Conservation (phyloP, 1,284 basidiomycete species). For the Sphaerobolus stellatus region DNA sequence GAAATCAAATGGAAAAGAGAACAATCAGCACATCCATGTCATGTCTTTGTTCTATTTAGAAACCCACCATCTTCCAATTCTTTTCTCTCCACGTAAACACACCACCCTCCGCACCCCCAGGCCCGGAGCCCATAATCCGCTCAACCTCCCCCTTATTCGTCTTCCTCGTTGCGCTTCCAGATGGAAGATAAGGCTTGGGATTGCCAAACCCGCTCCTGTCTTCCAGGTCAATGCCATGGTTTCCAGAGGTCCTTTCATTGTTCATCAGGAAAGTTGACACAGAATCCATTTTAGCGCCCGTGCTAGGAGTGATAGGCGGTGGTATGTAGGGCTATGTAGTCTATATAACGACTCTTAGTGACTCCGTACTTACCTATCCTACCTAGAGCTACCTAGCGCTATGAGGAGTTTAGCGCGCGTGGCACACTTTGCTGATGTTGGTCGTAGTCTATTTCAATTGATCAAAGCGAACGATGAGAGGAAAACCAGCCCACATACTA, state of each 20-base stretch:
- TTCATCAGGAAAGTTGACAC: no score
- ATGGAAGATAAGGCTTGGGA: slow-evolving; percentile 66
- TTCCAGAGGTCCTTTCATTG: no score
- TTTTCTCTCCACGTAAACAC: slow-evolving; percentile 94
- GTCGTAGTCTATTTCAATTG: slow-evolving; percentile 73
- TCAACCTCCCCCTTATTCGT: slow-evolving; percentile 79
- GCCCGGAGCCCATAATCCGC: slow-evolving; percentile 72
- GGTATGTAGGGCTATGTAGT: no score
- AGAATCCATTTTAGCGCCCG: no score
- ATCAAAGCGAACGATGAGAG: neutral
- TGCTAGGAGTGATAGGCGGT: no score
- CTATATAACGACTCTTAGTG: no score
- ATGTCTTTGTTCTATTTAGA: neutral
- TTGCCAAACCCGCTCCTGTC: slow-evolving; percentile 95
- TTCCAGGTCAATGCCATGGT: no score
- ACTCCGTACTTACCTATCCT: no score
- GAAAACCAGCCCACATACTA: slow-evolving; percentile 47
- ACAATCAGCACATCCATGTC: neutral
- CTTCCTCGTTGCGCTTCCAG: slow-evolving; percentile 61
- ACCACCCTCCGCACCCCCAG: slow-evolving; percentile 70
- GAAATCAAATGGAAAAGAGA: slow-evolving; percentile 13
- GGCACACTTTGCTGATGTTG: slow-evolving; percentile 89
- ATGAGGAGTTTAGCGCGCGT: no score
- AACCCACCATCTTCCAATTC: slow-evolving; percentile 77
- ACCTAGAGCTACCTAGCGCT: no score